phyloP scores from a whole-genome alignment of 495 filamentous ascomycete species.

The Podospora pseudopauciseta region DNA sequence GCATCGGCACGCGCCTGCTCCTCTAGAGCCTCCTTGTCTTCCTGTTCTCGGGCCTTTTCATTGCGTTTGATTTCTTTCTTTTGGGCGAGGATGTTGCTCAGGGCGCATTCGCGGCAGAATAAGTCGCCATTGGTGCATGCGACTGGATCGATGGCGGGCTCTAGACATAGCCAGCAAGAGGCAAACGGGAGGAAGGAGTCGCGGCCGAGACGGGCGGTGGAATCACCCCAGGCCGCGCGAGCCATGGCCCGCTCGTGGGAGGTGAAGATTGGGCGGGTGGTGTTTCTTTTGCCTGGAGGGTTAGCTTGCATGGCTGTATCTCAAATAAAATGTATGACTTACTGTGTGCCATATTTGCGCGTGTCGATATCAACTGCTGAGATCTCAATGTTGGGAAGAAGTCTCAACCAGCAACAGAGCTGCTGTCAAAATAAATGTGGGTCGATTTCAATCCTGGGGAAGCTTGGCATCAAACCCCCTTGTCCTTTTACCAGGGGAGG shows the following conservation, averaged over 20 bases:
- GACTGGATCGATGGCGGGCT: constrained; percentile 78
- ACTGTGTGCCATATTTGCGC: constrained; percentile 54
- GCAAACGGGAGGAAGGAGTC: constrained; percentile 94
- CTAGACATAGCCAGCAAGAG: constrained; percentile 84
- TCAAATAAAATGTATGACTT: constrained; percentile 22
- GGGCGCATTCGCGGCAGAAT: constrained; percentile 95
- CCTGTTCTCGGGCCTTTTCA: constrained; percentile 62
- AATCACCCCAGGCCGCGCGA: constrained; percentile 74
- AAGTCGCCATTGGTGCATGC: constrained; percentile 73
- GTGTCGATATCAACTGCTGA: not conserved
- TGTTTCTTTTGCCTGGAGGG: constrained; percentile 78
- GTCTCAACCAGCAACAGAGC: not conserved
- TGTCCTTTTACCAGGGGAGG: not conserved
- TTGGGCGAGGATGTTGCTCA: constrained; percentile 85
- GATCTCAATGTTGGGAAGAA: not conserved
- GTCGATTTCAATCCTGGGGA: not conserved
- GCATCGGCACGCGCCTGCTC: constrained; percentile 50
- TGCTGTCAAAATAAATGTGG: not conserved
- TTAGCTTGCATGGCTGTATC: constrained; percentile 19
- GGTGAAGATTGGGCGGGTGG: constrained; percentile 93
- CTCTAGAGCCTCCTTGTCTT: constrained; percentile 53
- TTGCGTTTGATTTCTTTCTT: constrained; percentile 87
- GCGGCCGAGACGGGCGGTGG: constrained; percentile 78
- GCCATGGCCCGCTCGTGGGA: constrained; percentile 83
- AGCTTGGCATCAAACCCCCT: not conserved